Evolutionary conservation across 352 stramenopile species (phyloP).

Genomic region (Globisporangium lucens): DNA sequence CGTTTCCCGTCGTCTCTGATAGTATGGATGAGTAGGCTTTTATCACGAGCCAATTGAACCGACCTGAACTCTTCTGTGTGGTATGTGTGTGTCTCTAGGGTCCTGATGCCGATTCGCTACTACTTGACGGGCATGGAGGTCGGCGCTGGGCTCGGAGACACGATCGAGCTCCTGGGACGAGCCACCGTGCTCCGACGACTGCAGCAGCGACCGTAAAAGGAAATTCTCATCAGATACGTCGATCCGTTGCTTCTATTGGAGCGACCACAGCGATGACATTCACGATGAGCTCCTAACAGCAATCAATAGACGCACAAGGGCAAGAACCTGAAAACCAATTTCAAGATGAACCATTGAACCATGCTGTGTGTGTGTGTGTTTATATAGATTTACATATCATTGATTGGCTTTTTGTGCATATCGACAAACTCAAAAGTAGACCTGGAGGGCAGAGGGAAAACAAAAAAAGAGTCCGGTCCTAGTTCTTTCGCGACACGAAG

Average conservation of each 20-base stretch:
- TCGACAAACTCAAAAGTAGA: background rate
- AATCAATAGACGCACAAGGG: background rate
- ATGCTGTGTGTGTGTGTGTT: background rate
- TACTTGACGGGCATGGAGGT: slow-evolving; percentile 86
- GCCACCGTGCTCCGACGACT: slow-evolving; percentile 54
- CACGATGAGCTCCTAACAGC: too few species aligned
- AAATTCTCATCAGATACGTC: background rate
- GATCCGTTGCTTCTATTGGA: too few species aligned
- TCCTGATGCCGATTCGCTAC: slow-evolving; percentile 88
- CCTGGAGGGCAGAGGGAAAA: background rate
- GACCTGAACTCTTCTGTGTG: background rate
- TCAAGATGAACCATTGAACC: background rate
- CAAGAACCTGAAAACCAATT: background rate
- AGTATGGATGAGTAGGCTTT: background rate
- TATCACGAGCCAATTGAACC: background rate
- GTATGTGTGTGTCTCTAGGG: slow-evolving; percentile 27
- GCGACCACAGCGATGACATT: too few species aligned
- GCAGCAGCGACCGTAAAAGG: slow-evolving; percentile 12
- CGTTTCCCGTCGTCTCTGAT: slow-evolving; percentile 11
- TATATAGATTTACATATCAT: slow-evolving; percentile 21
- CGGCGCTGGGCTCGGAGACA: slow-evolving; percentile 76
- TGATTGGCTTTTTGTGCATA: background rate
- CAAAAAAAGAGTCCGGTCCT: background rate
- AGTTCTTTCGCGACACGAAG: slow-evolving; percentile 35
- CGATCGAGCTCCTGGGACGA: slow-evolving; percentile 73